Base-by-base conservation (phyloP, 352 stramenopile genomes). In the Phytophthora palmivora region DNA sequence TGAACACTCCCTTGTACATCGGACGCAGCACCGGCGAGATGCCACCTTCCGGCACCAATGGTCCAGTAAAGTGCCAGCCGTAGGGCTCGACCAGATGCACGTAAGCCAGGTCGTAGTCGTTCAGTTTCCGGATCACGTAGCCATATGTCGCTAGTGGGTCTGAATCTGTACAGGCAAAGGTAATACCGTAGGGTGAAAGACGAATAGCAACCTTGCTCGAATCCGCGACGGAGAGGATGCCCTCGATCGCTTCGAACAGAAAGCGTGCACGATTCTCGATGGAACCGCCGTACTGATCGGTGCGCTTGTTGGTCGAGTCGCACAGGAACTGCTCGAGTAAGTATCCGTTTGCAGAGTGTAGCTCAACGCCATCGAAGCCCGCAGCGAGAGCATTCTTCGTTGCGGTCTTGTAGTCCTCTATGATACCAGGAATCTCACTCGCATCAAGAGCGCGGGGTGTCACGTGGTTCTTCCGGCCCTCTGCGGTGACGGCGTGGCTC, bases 311-410 rank as follows among this genome's bases (percentile, higher is more conserved):
- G 43, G 66, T 70, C 22, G 39, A 71, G 46, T 77, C 71, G 58
- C 89, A 81, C n/a, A 97, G 60, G 63, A 97, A 96, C 56, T 96
- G 76, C 61, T 97, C 89, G 47, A 98, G 65, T 26, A 98, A 64
- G 57, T 98, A 98, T 10, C 92, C 93, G 61, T 98, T 96, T 6
- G 88, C 92, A 10, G 41, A 43, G 68, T 98, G 93, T 28, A 98
- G 61, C 56, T 98, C 87, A 11, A 98, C 76, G n/a, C 90, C 90
- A 51, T 98, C 91, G 57, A 97, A 97, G 30, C 90, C 92, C 19
- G 89, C 90, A 18, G 79, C 61, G 21, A 90, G 79, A 2, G 80
- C 74, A 16, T 80, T 81, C 37, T 65, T 65, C 3, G 90, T 86
- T 2, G 70, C 84, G 32, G 75, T 63, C 16, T 74, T 70, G 68